A percentile compares a stretch with the other conserved stretches of the same genome.
Evolutionary conservation across 2,329 filamentous ascomycete species (phyloP).

Genomic region (Tolypocladium pustulatum): DNA sequence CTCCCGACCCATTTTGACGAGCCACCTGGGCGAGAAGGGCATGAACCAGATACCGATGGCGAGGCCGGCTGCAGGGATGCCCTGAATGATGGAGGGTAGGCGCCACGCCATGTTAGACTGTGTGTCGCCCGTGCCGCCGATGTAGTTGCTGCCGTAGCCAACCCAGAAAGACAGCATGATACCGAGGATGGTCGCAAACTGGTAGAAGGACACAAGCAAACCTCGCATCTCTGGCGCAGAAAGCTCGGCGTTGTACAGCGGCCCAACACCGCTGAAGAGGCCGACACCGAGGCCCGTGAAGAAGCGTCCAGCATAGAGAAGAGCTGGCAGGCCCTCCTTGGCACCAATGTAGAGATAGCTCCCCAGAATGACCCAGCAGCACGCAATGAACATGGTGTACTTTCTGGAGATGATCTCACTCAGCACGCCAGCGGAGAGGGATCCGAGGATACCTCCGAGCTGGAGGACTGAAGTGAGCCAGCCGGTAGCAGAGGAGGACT

Average conservation of each 20-base stretch:
- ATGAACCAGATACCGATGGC: conserved; percentile 61
- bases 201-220: conserved; percentile 50
- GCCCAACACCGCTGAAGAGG: conserved; percentile 31
- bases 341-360: conserved; percentile 35
- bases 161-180: conserved; percentile 42
- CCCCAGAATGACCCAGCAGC: conserved; percentile 26
- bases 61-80: conserved; percentile 38
- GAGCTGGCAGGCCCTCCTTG: conserved; percentile 21
- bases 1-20: conserved; percentile 61
- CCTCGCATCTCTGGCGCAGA: conserved; percentile 57
- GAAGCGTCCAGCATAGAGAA: conserved; percentile 37
- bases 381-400: neutral
- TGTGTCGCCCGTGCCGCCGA: conserved; percentile 32
- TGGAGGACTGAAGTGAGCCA: conserved; percentile 42
- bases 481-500: conserved; percentile 34
- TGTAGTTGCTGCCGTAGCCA: conserved; percentile 34
- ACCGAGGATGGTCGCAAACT: conserved; percentile 47
- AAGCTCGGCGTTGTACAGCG: conserved; percentile 40
- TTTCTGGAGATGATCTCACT: conserved; percentile 10
- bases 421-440: conserved; percentile 34
- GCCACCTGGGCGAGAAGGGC: conserved; percentile 70
- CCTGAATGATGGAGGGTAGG: conserved; percentile 34
- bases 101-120: conserved; percentile 31
- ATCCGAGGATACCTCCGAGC: conserved; percentile 37
- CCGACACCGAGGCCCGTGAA: conserved; percentile 39